Percentiles rank a stretch among this genome's conserved stretches.
Conservation (phyloP, 169 alveolate species). For the Ichthyophthirius multifiliis region DNA sequence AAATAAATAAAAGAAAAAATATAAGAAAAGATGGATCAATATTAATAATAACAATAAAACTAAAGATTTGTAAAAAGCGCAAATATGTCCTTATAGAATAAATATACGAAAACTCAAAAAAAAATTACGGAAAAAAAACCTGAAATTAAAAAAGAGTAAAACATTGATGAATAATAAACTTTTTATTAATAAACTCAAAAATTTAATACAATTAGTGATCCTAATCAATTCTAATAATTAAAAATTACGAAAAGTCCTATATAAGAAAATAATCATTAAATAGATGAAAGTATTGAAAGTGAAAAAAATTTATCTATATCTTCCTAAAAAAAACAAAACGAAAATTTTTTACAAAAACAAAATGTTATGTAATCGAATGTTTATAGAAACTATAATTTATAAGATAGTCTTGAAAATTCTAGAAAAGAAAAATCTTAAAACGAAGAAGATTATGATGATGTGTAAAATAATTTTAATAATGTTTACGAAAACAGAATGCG, state of each 20-base stretch:
- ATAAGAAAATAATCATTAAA: not conserved
- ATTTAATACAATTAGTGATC: slow-evolving; percentile 4
- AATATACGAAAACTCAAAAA: not conserved
- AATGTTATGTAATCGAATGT: not conserved
- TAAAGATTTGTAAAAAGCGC: not conserved
- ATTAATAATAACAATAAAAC: not conserved
- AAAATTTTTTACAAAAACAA: not conserved
- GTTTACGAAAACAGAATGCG: not conserved
- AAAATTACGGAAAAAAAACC: not conserved
- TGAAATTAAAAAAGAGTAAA: not conserved
- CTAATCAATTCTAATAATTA: not conserved
- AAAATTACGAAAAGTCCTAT: not conserved
- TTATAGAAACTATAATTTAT: not conserved
- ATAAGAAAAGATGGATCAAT: not conserved
- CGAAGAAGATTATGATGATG: not conserved
- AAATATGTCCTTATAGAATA: not conserved
- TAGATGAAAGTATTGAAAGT: not conserved
- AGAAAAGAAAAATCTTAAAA: not conserved
- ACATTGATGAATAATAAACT: not conserved
- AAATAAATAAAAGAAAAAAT: not conserved
- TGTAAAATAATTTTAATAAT: not conserved
- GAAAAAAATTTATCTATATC: not conserved
- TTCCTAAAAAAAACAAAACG: not conserved
- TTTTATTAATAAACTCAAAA: not conserved
- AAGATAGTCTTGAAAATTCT: not conserved